Conservation (phyloP, 1,284 basidiomycete species). For the Tilletia horrida region DNA sequence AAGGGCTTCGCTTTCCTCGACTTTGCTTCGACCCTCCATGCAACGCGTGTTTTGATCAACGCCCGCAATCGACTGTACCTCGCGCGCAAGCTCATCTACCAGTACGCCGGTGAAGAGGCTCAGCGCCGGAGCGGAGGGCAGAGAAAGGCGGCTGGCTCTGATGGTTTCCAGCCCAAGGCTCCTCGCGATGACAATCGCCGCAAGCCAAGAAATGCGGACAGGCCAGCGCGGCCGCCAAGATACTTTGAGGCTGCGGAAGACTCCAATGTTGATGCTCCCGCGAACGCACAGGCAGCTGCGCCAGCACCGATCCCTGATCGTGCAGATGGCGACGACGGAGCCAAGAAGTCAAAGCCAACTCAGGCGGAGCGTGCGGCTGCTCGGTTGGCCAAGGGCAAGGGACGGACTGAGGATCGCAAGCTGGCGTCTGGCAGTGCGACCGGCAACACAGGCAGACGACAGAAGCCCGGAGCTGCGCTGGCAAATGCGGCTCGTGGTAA, state of each 20-base stretch:
- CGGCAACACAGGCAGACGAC: slow-evolving; percentile 57
- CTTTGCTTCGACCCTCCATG: slow-evolving; percentile 73
- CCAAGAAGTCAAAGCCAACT: slow-evolving; percentile 41
- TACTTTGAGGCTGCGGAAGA: slow-evolving; percentile 9
- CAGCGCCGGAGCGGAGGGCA: slow-evolving; percentile 58
- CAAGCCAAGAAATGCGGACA: no score
- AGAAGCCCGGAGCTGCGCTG: slow-evolving; percentile 83
- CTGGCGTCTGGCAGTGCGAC: neutral
- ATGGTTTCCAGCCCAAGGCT: neutral
- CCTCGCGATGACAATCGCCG: neutral
- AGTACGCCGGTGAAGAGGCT: slow-evolving; percentile 80
- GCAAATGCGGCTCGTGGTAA: slow-evolving; percentile 82
- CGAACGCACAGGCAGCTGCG: neutral
- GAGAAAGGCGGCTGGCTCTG: slow-evolving; percentile 35
- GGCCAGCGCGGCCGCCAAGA: neutral
- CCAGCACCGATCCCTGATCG: neutral
- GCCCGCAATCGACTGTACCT: slow-evolving; percentile 77
- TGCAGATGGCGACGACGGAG: slow-evolving; percentile 33
- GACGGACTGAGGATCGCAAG: slow-evolving; percentile 20
- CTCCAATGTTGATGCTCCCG: slow-evolving; percentile 17
- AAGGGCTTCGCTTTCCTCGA: slow-evolving; percentile 98
- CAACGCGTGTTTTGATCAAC: slow-evolving; percentile 78
- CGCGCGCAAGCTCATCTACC: slow-evolving; percentile 79
- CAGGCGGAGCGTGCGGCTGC: slow-evolving; percentile 44
- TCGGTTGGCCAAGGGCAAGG: slow-evolving; percentile 17